Conservation (phyloP, 2,329 filamentous ascomycete genomes). For the Ilyonectria destructans region DNA sequence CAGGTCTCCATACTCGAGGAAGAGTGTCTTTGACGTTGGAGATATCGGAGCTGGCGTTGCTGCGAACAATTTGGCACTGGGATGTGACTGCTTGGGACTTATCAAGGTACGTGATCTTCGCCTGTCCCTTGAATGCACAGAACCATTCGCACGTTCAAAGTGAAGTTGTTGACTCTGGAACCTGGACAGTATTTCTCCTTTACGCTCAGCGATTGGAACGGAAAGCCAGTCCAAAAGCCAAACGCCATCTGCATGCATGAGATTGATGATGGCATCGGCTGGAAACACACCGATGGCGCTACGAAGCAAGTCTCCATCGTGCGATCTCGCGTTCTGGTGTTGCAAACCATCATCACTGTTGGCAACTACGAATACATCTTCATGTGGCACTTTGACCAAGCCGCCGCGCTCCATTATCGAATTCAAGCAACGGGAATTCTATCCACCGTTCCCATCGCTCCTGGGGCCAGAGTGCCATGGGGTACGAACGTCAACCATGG, state of each 20-base stretch:
- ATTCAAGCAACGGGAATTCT: conserved; percentile 37
- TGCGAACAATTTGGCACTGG: conserved; percentile 74
- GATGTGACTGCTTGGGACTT: conserved; percentile 71
- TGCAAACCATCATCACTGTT: conserved; percentile 76
- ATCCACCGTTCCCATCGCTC: conserved; percentile 25
- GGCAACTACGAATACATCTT: conserved; percentile 75
- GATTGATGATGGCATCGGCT: conserved; percentile 68
- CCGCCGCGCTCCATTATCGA: conserved; percentile 45
- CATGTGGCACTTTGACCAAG: conserved; percentile 71
- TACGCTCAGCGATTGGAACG: conserved; percentile 67
- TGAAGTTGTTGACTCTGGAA: background rate
- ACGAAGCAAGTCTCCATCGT: conserved; percentile 71
- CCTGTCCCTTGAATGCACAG: conserved; percentile 48
- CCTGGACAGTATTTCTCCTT: conserved; percentile 71
- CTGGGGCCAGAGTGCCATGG: conserved; percentile 22
- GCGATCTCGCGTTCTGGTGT: conserved; percentile 69
- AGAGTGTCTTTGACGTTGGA: conserved; percentile 78
- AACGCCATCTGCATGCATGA: conserved; percentile 58
- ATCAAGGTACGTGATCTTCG: conserved; percentile 57
- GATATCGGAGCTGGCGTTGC: conserved; percentile 76
- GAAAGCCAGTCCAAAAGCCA: conserved; percentile 63
- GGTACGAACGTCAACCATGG: conserved; percentile 29
- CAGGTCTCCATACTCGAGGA: conserved; percentile 73
- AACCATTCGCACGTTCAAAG: conserved; percentile 29
- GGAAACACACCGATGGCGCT: conserved; percentile 76